Evolutionary conservation across 2,329 filamentous ascomycete species (phyloP).

Genomic region (Corniculantispora saksenae): DNA sequence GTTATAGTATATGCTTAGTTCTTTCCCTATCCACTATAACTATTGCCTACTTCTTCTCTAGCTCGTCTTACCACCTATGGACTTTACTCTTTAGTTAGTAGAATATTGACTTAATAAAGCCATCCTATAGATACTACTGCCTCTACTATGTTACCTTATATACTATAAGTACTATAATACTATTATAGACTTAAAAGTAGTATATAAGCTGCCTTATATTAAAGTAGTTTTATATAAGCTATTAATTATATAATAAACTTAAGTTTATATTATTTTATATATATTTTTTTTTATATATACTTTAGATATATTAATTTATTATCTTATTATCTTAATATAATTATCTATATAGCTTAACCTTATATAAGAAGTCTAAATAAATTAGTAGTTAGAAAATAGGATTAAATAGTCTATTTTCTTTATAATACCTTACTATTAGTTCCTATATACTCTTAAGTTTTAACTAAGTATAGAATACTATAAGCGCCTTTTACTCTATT

Average conservation of each 20-base stretch:
- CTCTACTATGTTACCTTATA: background rate
- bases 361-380: background rate
- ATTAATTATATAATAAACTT: background rate
- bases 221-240: background rate
- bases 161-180: background rate
- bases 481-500: background rate
- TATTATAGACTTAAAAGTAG: background rate
- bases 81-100: conserved; percentile 3
- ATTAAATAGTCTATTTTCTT: background rate
- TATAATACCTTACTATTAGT: background rate
- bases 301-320: background rate
- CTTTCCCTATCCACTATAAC: background rate
- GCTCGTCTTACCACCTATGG: background rate
- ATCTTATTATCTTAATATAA: background rate
- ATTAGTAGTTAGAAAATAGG: background rate
- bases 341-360: background rate
- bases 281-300: background rate
- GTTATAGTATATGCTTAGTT: background rate
- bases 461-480: background rate
- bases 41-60: background rate
- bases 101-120: background rate
- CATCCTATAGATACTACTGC: background rate
- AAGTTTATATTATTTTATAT: background rate
- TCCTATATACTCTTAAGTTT: background rate
- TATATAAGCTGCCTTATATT: background rate